phyloP scores from a whole-genome alignment of 202 grass and related monocot species.

The Dendrocalamus latiflorus region DNA sequence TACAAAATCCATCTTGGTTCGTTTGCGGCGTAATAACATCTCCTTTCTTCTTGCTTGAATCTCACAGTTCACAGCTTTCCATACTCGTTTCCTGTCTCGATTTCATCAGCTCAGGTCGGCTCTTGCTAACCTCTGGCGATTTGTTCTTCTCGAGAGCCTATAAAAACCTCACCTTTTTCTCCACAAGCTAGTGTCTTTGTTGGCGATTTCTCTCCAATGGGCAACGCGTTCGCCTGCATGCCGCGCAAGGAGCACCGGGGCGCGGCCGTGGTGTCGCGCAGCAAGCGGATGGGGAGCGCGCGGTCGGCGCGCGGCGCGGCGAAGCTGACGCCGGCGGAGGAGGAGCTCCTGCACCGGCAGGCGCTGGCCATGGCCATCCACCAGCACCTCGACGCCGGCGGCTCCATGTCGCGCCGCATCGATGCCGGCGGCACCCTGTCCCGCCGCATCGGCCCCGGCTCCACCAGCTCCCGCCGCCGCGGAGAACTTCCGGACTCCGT shows the following conservation, averaged over 20 bases:
- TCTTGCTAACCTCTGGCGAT: constrained; percentile 15
- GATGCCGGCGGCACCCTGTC: constrained; percentile 58
- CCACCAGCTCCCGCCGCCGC: constrained; percentile 73
- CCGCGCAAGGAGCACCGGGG: constrained; percentile 33
- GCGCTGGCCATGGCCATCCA: constrained; percentile 92
- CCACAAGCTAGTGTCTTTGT: not conserved
- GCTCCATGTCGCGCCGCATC: constrained; percentile 87
- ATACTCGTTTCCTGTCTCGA: not conserved
- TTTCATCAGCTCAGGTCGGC: constrained; percentile 26
- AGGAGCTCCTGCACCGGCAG: constrained; percentile 84
- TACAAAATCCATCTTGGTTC: not conserved
- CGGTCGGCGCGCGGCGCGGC: constrained; percentile 48
- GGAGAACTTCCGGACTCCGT: constrained; percentile 67
- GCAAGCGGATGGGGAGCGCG: constrained; percentile 57
- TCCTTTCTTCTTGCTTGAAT: not conserved
- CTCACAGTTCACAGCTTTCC: constrained; percentile 13
- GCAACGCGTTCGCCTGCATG: constrained; percentile 74
- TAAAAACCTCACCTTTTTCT: not conserved
- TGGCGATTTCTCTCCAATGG: constrained; percentile 45
- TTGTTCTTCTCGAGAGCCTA: not conserved
- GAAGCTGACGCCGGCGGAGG: constrained; percentile 71
- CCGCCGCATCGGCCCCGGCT: constrained; percentile 55
- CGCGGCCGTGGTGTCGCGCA: constrained; percentile 41
- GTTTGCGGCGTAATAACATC: not conserved
- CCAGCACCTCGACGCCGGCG: constrained; percentile 79